Evolutionary conservation across 371 early-diverging fungal species (phyloP).

Genomic region (Mucor indicus): DNA sequence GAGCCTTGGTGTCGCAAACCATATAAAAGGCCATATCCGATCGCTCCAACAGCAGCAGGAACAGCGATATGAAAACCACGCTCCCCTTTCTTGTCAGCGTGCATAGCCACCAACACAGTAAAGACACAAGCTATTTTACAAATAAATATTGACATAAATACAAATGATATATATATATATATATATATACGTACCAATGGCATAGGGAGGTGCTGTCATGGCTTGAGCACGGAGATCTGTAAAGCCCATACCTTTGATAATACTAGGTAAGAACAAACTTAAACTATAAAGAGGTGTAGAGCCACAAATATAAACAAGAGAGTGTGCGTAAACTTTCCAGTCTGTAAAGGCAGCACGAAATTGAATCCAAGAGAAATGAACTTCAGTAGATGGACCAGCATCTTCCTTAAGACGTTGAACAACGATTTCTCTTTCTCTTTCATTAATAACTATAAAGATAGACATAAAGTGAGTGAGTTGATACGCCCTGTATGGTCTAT

Average conservation of each 20-base stretch:
- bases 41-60: constrained; percentile 55
- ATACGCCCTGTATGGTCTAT: not conserved
- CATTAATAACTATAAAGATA: constrained; percentile 56
- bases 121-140: constrained; percentile 57
- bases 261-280: constrained; percentile 68
- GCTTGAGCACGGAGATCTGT: constrained; percentile 46
- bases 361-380: constrained; percentile 57
- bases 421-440: constrained; percentile 56
- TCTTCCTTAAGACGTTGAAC: constrained; percentile 53
- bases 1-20: constrained; percentile 28
- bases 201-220: constrained; percentile 54
- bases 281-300: constrained; percentile 65
- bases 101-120: constrained; percentile 54
- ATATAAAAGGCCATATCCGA: constrained; percentile 66
- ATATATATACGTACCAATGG: too few species aligned
- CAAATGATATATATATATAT: too few species aligned
- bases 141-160: too few species aligned
- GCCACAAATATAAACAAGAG: constrained; percentile 58
- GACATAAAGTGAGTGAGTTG: too few species aligned
- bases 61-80: constrained; percentile 63
- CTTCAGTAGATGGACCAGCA: constrained; percentile 59
- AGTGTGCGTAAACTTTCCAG: constrained; percentile 55
- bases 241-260: constrained; percentile 67
- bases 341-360: constrained; percentile 53
- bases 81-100: constrained; percentile 60